Evolutionary conservation across 371 early-diverging fungal species (phyloP).

Genomic region (Mortierella sp.): DNA sequence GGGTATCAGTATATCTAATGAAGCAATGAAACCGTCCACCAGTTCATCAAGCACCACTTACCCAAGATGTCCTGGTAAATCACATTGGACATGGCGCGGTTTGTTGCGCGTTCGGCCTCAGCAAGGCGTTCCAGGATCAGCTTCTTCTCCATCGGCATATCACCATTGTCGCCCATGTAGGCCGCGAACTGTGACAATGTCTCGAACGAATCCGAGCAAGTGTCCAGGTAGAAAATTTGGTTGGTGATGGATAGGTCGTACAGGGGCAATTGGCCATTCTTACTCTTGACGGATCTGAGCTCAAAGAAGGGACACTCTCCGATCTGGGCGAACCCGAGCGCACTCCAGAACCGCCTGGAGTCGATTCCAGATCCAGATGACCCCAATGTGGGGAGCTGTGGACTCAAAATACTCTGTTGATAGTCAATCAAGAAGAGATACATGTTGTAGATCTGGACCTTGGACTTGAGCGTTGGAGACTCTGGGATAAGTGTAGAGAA

Average conservation of each 20-base stretch:
- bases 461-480: conserved; percentile 55
- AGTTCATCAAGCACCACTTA: conserved; percentile 1
- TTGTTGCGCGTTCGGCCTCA: conserved; percentile 47
- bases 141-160: conserved; percentile 52
- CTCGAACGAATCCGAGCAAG: conserved; percentile 84
- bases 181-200: conserved; percentile 68
- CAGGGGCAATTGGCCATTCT: conserved; percentile 48
- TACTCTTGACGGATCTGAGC: conserved; percentile 50
- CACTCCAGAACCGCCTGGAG: conserved; percentile 31
- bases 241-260: conserved; percentile 74
- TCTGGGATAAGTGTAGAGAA: conserved; percentile 50
- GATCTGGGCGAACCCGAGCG: conserved; percentile 39
- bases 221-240: conserved; percentile 75
- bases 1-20: not conserved
- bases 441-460: conserved; percentile 57
- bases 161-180: conserved; percentile 51
- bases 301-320: conserved; percentile 56
- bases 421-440: conserved; percentile 44
- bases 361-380: conserved; percentile 32
- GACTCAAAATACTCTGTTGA: conserved; percentile 28
- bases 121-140: conserved; percentile 48
- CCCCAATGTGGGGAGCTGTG: conserved; percentile 17
- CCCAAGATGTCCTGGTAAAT: conserved; percentile 60
- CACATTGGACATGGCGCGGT: conserved; percentile 49
- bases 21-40: not conserved